These are phyloP conservation scores for Apiospora arundinis DNA, from an alignment of 2,329 filamentous ascomycete species.

Conservation along the genomic window DNA sequence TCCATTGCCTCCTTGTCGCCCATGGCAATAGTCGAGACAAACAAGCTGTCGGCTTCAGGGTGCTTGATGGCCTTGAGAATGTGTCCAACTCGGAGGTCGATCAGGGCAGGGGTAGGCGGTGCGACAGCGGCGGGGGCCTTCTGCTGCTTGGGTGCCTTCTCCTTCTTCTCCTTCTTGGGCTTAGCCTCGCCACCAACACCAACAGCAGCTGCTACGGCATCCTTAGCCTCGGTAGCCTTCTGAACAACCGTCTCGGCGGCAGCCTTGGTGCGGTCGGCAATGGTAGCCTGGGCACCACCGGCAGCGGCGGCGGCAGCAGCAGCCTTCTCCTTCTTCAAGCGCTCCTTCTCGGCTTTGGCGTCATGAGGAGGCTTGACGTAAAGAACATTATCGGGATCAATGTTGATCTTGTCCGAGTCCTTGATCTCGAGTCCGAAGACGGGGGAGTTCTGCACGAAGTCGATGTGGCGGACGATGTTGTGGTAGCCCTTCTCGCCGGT, in stretches of 20 bases:
- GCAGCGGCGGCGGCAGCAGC: slow-evolving; percentile 61
- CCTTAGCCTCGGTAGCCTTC: slow-evolving; percentile 26
- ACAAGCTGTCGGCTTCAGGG: slow-evolving; percentile 95
- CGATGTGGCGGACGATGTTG: slow-evolving; percentile 88
- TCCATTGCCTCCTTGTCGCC: slow-evolving; percentile 86
- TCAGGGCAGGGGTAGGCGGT: slow-evolving; percentile 81
- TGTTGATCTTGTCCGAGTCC: slow-evolving; percentile 75
- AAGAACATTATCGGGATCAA: slow-evolving; percentile 81
- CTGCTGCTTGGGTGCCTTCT: slow-evolving; percentile 80
- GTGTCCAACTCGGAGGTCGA: slow-evolving; percentile 95
- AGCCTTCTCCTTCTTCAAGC: slow-evolving; percentile 92
- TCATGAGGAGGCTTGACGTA: slow-evolving; percentile 90
- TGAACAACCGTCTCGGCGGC: slow-evolving; percentile 62
- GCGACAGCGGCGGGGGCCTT: slow-evolving; percentile 73
- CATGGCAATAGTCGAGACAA: slow-evolving; percentile 93
- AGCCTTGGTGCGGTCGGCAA: slow-evolving; percentile 68
- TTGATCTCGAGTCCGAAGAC: slow-evolving; percentile 74
- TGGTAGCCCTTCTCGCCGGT: slow-evolving; percentile 90
- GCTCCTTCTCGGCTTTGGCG: slow-evolving; percentile 94
- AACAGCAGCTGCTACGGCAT: slow-evolving; percentile 39
- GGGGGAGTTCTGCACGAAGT: slow-evolving; percentile 92
- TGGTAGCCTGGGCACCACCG: slow-evolving; percentile 51
- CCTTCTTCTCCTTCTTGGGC: slow-evolving; percentile 86
- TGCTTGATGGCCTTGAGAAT: slow-evolving; percentile 96
- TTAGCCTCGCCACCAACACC: slow-evolving; percentile 46